Base-by-base conservation (phyloP, 176 grass and related monocot species). In the Musa beccarii region DNA sequence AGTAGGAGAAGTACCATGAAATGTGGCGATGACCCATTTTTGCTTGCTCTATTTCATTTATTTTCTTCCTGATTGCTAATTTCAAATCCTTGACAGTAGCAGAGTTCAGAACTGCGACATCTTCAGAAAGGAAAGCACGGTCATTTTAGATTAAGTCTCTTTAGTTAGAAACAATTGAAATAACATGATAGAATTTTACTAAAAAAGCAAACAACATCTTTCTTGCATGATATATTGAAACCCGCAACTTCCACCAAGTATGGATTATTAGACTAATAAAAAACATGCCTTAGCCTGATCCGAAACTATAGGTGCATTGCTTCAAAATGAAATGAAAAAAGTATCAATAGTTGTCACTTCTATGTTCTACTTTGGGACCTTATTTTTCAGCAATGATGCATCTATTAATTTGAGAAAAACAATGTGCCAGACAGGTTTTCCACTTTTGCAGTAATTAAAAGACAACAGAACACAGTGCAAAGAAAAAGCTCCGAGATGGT, bases 21-120 rank as follows among this genome's bases (percentile, higher is more conserved):
- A 97, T 93, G 61, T 97, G 94, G 3, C 86, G 90, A 76, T 93
- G 93, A 43, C 90, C 90, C 90, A 97, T 93, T 76, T 78, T 57
- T 74, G 78, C 83, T 54, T 98, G 88, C 61, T 91, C 86, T 11
- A 87, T 94, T 51, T 91, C 88, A 81, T 79, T 89, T 77, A 91
- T 85, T 83, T 91, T 99, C 86, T 86, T 98, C 84, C 68, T 83
- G 68, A 93, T 72, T 80, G 90, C 86, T 49, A 82, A 73, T 83
- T 99, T 94, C 73, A 99, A 85, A 91, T 87, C 95, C 86, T 91
- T 91, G 15, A 91, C 79, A 10, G 81, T 86, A 19, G 95, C 88
- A 29, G 86, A 72, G 79, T 99, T 99, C 80, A 81, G 59, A 12
- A 89, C 25, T 0, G 81, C 86, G 12, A 94, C 81, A 52, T 99